Conservation (phyloP, 2,329 filamentous ascomycete species). For the Alternaria infectoria region DNA sequence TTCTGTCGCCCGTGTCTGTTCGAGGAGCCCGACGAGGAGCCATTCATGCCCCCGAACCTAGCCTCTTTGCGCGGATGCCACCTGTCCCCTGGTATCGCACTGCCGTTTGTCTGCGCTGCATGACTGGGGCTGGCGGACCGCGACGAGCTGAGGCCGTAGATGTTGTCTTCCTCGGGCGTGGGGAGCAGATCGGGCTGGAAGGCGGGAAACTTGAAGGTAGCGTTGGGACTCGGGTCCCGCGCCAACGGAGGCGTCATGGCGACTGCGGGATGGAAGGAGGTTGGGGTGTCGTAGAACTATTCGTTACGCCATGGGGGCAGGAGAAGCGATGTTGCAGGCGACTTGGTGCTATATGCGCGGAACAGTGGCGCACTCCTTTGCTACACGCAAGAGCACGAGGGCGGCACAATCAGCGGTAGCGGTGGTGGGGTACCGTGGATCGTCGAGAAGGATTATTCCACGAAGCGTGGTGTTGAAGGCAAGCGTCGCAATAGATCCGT, state of each 20-base stretch:
- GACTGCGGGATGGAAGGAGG: constrained; percentile 21
- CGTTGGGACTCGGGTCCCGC: constrained; percentile 37
- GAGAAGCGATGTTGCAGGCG: constrained; percentile 5
- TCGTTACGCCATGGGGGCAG: constrained; percentile 41
- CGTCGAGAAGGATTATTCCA: constrained; percentile 6
- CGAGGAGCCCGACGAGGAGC: constrained; percentile 35
- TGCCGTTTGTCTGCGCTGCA: constrained; percentile 30
- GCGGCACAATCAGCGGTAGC: constrained; percentile 1
- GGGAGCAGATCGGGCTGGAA: constrained; percentile 52
- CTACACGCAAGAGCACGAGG: background rate
- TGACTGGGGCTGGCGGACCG: constrained; percentile 40
- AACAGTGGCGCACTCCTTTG: constrained; percentile 1
- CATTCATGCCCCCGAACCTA: constrained; percentile 53
- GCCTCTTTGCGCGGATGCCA: constrained; percentile 68
- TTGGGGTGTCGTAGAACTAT: constrained; percentile 17
- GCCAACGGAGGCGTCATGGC: constrained; percentile 40
- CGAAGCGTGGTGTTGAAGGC: constrained; percentile 18
- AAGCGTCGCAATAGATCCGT: constrained; percentile 25
- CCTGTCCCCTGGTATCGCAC: constrained; percentile 54
- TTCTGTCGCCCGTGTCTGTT: constrained; percentile 74
- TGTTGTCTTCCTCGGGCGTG: constrained; percentile 45
- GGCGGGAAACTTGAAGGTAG: constrained; percentile 55
- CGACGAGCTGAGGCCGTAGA: constrained; percentile 40
- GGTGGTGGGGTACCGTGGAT: background rate
- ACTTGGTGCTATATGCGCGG: background rate